Base-by-base conservation (phyloP, 2,329 filamentous ascomycete genomes). In the Eutypa lata region DNA sequence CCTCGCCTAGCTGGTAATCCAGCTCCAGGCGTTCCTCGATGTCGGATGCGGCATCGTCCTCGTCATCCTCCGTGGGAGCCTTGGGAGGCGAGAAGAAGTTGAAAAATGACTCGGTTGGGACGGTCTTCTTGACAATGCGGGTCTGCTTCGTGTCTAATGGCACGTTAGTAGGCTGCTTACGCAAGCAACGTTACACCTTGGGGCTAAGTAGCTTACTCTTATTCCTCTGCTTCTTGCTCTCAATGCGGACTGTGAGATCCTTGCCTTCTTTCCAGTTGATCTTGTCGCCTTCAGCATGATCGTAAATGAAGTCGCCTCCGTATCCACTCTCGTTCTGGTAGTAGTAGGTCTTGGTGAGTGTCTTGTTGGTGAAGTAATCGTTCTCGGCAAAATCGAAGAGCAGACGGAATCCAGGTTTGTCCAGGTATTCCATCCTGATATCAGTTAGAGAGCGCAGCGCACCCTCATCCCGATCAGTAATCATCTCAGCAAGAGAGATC, bases 221-320 rank as follows among this genome's bases (percentile, higher is more conserved):
- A 79, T 99, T 99, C 60, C 94, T 86, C 79, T 99, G 94, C 83
- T 99, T 99, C 86, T 99, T 99, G 82, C 91, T 95, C 82, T 99
- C 94, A 56, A 97, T 80, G 62, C 90, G 88, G 61, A 97, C 89
- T 45, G 94, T 99, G 64, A 99, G 79, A 69, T 99, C 94, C 75
- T 96, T 91, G 66, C 88, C 88, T 10, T 86, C 78, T 77, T 96
- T 94, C 94, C 94, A 99, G 65, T 97, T 88, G 67, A 99, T 96
- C 82, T 96, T 94, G 72, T 96, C 90, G 60, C 95, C 94, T 73
- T 99, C 93, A 53, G 95, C 94, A 71, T 99, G 94, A 72, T 99
- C 94, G 72, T 99, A 99, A 75, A 99, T 97, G 77, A 97, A 99
- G 74, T 99, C 95, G 63, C 94, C 95, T 63, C 93, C 94, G 68